Base-by-base conservation (phyloP, 2,329 filamentous ascomycete species). In the Apiospora saccharicola region DNA sequence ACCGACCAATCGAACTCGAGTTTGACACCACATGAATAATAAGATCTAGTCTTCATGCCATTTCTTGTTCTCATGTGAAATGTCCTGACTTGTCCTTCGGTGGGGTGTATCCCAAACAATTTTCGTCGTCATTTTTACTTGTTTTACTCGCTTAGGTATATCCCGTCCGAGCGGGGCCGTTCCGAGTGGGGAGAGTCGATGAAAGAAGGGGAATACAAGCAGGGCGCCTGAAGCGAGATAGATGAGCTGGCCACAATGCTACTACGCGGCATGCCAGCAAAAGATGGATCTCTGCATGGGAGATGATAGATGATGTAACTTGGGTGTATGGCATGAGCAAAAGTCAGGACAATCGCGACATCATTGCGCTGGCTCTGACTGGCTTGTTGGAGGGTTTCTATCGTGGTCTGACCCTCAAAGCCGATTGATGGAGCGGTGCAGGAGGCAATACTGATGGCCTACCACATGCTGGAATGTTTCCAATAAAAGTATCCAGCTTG, bases 371-470 rank as follows among this genome's bases (percentile, higher is more conserved):
- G 34, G 34, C 14, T 34, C 34, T 64, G 41, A 68, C 26, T 68
- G 41, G 67, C 14, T 46, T 46, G 37, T 24, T n/a, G 67, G n/a
- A 24, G 8, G 34, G 1, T 37, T 46, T 13, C 13, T 67, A 69
- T 34, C 70, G 64, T 71, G 70, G 67, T 24, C 46, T 30, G n/a
- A 57, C 44, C n/a, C 24, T 51, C 16, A 12, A 24, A 53, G n/a
- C 47, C 47, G 34, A 71, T 71, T 71, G 70, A 71, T 30, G 34
- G 67, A 47, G 12, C 8, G 34, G 14, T 5, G 34, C 34, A 19
- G 26, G 22, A 61, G 34, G 57, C 34, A 6, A 12, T 3, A n/a
- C 12, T 37, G 30, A n/a, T 37, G 37, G 34, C 19, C 22, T n/a
- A 14, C 19, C 57, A 64, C 57, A 64, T 64, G 57, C n/a, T 34